Evolutionary conservation across 345 rosid species (phyloP), one percentile per base, ranked within the genome.

Genomic region (Heritiera littoralis): DNA sequence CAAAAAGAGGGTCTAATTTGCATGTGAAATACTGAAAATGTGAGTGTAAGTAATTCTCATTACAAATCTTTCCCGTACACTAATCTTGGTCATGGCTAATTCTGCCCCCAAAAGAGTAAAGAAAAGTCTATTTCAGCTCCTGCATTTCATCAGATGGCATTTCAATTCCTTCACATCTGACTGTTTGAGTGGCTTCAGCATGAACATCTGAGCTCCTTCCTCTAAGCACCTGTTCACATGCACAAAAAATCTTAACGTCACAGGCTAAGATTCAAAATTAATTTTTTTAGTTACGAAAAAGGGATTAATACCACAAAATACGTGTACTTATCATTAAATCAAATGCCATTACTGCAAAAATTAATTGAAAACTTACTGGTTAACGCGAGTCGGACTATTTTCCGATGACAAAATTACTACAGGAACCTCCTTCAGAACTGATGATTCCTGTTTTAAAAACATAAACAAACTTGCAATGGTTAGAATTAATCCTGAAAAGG

Each of bases 191-290:
- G 97, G 98, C 89, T 95, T 93, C 76, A 90, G 86, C 87, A 93
- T 89, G 85, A 93, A 95, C 91, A 88, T 90, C 59, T 95, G 89
- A n/a, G 98, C 97, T 54, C 98, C 98, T 78, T 92, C 94, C 67
- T 89, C 89, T 78, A 95, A 83, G 80, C 98, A 95, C 82, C 95
- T 90, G 83, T 20, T 28, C 6, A 11, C 4, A 41, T 7, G 49
- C 6, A 6, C 4, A 43, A 9, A 43, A 6, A 43, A 43, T 43
- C 45, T 43, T 43, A 6, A 43, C 45, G 6, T 43, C 6, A 43
- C 45, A 43, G 6, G 54, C 54, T 1, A 2, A 49, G 4, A 41
- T 1, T 38, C 1, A 20, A 0, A 54, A 6, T 43, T 7, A 4
- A 2, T 41, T 41, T 41, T 41, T 41, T 41, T 40, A 40, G 4